Evolutionary conservation across 148 eudicot genomes (phyloP).

Genomic region (Rhododendron molle): DNA sequence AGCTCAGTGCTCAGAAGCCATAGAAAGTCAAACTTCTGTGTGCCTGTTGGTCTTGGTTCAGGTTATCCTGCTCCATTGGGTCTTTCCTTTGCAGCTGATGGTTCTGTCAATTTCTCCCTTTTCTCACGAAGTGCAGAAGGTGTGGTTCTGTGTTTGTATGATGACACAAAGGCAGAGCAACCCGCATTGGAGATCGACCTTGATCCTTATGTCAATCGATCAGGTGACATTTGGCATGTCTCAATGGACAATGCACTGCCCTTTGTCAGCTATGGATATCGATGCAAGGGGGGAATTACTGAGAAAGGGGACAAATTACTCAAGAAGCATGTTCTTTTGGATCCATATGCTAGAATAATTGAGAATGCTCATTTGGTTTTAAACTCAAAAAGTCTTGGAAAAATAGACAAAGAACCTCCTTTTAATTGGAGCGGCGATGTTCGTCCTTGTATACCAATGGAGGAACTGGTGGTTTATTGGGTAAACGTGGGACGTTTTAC

Average conservation of each 20-base stretch:
- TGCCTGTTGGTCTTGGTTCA: conserved; percentile 79
- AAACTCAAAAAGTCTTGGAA: conserved; percentile 36
- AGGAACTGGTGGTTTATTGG: conserved; percentile 78
- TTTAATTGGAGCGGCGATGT: conserved; percentile 77
- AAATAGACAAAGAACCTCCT: conserved; percentile 39
- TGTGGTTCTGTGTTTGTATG: conserved; percentile 71
- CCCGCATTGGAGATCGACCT: conserved; percentile 86
- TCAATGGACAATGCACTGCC: conserved; percentile 39
- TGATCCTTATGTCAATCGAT: conserved; percentile 81
- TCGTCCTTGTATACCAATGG: conserved; percentile 59
- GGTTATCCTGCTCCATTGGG: conserved; percentile 85
- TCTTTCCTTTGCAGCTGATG: conserved; percentile 51
- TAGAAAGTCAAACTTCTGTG: conserved; percentile 52
- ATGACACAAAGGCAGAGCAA: conserved; percentile 34
- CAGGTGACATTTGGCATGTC: conserved; percentile 95
- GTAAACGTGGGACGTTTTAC: conserved; percentile 65
- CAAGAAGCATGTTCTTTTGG: conserved; percentile 42
- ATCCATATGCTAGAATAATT: conserved; percentile 75
- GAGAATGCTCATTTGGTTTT: conserved; percentile 24
- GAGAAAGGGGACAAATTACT: conserved; percentile 15
- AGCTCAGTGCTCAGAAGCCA: conserved; percentile 47
- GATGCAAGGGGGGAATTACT: conserved; percentile 39
- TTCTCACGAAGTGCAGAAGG: conserved; percentile 60
- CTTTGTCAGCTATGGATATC: conserved; percentile 75
- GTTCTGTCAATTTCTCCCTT: conserved; percentile 68